These are phyloP conservation scores for Ogataea angusta DNA, from an alignment of 805 yeast genomes.

Conservation along the genomic window DNA sequence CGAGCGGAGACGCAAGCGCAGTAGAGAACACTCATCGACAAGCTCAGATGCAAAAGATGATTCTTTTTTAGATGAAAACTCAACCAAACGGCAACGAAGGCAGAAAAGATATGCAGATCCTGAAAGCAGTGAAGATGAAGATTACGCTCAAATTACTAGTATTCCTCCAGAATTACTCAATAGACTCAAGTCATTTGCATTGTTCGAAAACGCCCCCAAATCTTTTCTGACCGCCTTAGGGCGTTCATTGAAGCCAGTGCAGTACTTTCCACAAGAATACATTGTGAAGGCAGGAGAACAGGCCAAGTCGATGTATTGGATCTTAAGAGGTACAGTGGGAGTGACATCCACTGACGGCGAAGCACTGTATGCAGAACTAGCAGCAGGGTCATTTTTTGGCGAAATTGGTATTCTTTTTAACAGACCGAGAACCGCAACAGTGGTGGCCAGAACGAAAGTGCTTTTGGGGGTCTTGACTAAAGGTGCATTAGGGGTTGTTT, in stretches of 20 bases:
- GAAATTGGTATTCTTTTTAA: constrained; percentile 75
- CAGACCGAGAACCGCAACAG: constrained; percentile 77
- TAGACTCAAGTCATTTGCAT: constrained; percentile 54
- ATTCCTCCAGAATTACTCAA: constrained; percentile 56
- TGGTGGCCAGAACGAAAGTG: constrained; percentile 64
- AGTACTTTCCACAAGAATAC: constrained; percentile 64
- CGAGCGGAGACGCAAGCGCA: constrained; percentile 6
- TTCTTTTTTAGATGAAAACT: background rate
- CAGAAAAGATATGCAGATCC: background rate
- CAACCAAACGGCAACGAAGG: background rate
- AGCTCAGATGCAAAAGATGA: background rate
- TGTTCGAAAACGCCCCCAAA: constrained; percentile 65
- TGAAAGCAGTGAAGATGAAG: constrained; percentile 25
- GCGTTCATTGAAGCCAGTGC: constrained; percentile 53
- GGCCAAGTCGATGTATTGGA: constrained; percentile 77
- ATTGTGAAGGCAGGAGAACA: constrained; percentile 71
- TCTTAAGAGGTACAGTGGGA: constrained; percentile 69
- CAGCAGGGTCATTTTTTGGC: constrained; percentile 71
- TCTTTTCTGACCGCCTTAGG: constrained; percentile 60
- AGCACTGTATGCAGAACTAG: constrained; percentile 65
- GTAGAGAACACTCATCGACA: background rate
- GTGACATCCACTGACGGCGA: constrained; percentile 78
- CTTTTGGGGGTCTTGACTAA: constrained; percentile 66
- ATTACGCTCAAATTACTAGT: constrained; percentile 19
- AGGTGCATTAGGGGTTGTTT: constrained; percentile 55